Evolutionary conservation across 2,329 filamentous ascomycete genomes (phyloP).

Genomic region (Colletotrichum aenigma): DNA sequence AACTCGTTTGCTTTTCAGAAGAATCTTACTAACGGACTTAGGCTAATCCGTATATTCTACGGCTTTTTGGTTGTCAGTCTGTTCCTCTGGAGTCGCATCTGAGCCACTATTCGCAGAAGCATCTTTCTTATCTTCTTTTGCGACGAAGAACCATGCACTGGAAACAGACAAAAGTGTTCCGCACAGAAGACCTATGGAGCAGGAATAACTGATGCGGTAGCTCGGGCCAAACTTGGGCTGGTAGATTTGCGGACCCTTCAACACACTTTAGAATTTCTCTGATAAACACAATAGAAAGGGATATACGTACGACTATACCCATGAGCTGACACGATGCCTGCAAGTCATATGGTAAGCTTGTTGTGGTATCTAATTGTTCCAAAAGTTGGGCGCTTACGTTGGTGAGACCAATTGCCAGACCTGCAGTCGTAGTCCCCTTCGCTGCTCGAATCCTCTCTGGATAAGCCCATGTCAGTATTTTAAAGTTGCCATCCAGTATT

Average conservation of each 20-base stretch:
- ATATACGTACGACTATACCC: constrained; percentile 35
- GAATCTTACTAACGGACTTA: background rate
- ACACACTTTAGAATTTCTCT: background rate
- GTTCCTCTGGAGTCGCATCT: background rate
- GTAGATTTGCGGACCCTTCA: constrained; percentile 40
- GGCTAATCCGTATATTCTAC: background rate
- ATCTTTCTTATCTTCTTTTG: constrained; percentile 11
- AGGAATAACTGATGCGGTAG: constrained; percentile 39
- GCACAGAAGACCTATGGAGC: constrained; percentile 35
- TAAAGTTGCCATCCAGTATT: accelerated
- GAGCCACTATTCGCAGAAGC: background rate
- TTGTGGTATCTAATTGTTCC: background rate
- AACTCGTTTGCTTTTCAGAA: background rate
- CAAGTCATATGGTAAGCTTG: background rate
- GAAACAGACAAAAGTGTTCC: constrained; percentile 27
- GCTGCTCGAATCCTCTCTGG: constrained; percentile 40
- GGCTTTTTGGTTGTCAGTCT: background rate
- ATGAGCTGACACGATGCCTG: constrained; percentile 34
- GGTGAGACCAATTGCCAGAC: constrained; percentile 39
- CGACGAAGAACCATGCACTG: constrained; percentile 26
- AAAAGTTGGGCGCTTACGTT: constrained; percentile 26
- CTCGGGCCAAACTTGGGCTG: constrained; percentile 41
- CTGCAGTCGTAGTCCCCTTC: constrained; percentile 40
- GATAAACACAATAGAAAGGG: no score
- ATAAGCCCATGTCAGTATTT: background rate